Evolutionary conservation across 2,329 filamentous ascomycete genomes (phyloP).

Genomic region (Gaeumannomyces tritici): DNA sequence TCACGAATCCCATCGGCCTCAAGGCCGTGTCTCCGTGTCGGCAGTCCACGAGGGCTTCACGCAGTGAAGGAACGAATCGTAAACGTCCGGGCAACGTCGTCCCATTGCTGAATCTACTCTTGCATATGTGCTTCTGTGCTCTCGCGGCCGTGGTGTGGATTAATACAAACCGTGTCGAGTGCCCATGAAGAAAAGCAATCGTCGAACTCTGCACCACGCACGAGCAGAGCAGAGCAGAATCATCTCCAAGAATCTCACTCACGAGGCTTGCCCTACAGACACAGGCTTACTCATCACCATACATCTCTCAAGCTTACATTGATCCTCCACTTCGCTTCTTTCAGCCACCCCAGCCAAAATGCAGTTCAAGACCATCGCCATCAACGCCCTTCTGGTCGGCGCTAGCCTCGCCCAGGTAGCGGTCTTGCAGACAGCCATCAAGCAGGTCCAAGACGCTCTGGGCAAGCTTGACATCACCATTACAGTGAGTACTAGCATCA

Average conservation of each 20-base stretch:
- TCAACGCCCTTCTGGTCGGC: slow-evolving; percentile 31
- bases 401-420: slow-evolving; percentile 41
- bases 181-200: neutral
- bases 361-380: slow-evolving; percentile 27
- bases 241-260: neutral
- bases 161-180: neutral
- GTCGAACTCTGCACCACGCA: neutral
- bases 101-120: neutral
- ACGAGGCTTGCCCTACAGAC: neutral
- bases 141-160: neutral
- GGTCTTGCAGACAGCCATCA: slow-evolving; percentile 49
- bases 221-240: neutral
- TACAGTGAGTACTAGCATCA: slow-evolving; percentile 2
- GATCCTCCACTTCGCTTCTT: neutral
- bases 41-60: no score
- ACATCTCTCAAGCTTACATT: neutral
- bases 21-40: neutral
- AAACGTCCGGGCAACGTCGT: neutral
- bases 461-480: slow-evolving; percentile 34
- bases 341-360: slow-evolving; percentile 26
- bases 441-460: slow-evolving; percentile 46
- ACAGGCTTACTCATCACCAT: neutral
- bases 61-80: neutral
- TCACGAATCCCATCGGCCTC: neutral
- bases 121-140: neutral